Evolutionary conservation across 139 green algal genomes (phyloP).

Genomic region (Raphidocelis subcapitata): DNA sequence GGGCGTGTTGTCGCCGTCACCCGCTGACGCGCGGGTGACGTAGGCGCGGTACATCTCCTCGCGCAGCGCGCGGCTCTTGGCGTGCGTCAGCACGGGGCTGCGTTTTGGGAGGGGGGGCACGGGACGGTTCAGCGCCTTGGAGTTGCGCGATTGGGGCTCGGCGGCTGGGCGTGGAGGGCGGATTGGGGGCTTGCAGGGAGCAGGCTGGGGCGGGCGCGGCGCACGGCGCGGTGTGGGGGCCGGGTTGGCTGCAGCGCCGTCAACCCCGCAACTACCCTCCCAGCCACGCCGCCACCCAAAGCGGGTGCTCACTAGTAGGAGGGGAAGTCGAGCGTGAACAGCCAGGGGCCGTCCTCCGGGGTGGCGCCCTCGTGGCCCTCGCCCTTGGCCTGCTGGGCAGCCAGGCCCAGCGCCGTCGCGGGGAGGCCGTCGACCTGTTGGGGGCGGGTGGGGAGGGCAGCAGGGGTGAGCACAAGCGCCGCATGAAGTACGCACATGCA

Average conservation of each 20-base stretch:
- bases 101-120: too few relatives aligned
- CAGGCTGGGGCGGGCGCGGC: not conserved
- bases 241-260: conserved; percentile 37
- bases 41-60: conserved; percentile 95
- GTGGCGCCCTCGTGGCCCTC: conserved; percentile 78
- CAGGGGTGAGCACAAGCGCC: not conserved
- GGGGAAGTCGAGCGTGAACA: conserved; percentile 95
- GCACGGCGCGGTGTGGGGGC: not conserved
- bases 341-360: conserved; percentile 83
- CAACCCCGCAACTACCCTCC: too few relatives aligned
- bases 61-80: conserved; percentile 81
- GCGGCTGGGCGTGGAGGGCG: too few relatives aligned
- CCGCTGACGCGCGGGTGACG: conserved; percentile 77
- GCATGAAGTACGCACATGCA: not conserved
- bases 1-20: conserved; percentile 87
- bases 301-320: too few relatives aligned
- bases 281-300: too few relatives aligned
- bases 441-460: not conserved
- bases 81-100: conserved; percentile 81
- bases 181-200: too few relatives aligned
- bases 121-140: too few relatives aligned
- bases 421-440: conserved; percentile 88
- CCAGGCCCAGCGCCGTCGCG: conserved; percentile 65
- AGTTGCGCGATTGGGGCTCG: too few relatives aligned
- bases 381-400: conserved; percentile 36